These are phyloP conservation scores for Phaseolus lunatus DNA, from an alignment of 306 rosid genomes.

Conservation along the genomic window DNA sequence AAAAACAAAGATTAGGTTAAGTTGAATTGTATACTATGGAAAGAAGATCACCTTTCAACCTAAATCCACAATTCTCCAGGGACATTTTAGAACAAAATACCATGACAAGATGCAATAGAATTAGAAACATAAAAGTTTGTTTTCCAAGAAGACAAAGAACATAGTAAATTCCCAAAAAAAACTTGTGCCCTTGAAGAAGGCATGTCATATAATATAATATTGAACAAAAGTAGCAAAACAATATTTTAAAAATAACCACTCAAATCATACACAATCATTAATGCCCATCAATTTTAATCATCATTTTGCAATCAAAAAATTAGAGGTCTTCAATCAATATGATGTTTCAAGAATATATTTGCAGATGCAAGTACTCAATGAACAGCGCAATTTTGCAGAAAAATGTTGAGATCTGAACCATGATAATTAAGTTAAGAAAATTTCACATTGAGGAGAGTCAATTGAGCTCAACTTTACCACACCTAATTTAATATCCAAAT, in stretches of 20 bases:
- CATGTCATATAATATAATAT: neutral
- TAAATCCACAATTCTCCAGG: neutral
- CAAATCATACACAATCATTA: neutral
- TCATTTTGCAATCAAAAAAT: slow-evolving; percentile 1
- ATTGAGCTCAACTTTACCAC: neutral
- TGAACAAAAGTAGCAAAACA: neutral
- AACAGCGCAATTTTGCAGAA: too few relatives aligned
- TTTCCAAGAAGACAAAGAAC: neutral
- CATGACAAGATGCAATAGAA: neutral
- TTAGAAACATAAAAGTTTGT: neutral
- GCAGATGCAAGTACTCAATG: too few relatives aligned
- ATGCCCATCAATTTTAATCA: neutral
- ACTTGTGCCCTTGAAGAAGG: neutral
- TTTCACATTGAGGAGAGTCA: neutral
- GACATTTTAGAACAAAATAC: slow-evolving; percentile 12
- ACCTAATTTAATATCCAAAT: slow-evolving; percentile 4
- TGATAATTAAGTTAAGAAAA: neutral
- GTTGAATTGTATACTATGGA: slow-evolving; percentile 11
- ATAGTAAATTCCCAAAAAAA: slow-evolving; percentile 5
- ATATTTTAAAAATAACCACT: slow-evolving; percentile 16
- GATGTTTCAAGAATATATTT: neutral
- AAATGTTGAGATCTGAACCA: too few relatives aligned
- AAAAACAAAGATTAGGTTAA: slow-evolving; percentile 12
- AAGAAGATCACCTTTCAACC: neutral
- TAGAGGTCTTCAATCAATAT: neutral